Evolutionary conservation across 1,284 basidiomycete genomes (phyloP).

Genomic region (Ustilago xerochloae): DNA sequence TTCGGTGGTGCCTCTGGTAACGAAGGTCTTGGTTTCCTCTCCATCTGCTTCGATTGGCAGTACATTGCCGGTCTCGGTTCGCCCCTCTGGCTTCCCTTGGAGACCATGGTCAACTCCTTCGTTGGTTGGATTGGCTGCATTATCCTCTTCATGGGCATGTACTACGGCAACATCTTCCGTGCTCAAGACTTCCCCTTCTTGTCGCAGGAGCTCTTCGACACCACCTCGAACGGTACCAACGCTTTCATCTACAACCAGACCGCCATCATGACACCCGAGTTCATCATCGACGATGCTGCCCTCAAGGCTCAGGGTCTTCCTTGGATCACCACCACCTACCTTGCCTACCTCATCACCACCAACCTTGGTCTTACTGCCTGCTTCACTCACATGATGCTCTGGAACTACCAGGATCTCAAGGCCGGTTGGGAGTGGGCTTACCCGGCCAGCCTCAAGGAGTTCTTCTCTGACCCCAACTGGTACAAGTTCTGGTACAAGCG

Average conservation of each 20-base stretch:
- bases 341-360: conserved; percentile 30
- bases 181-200: conserved; percentile 41
- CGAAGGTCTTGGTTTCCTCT: conserved; percentile 39
- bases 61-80: conserved; percentile 37
- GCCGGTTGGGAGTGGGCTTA: conserved; percentile 35
- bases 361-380: conserved; percentile 39
- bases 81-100: conserved; percentile 32
- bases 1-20: conserved; percentile 43
- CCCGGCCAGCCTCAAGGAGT: conserved; percentile 19
- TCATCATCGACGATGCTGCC: conserved; percentile 21
- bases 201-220: conserved; percentile 30
- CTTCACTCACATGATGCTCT: conserved; percentile 42
- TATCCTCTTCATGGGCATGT: conserved; percentile 35
- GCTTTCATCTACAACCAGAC: conserved; percentile 41
- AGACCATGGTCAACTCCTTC: conserved; percentile 35
- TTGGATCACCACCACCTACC: conserved; percentile 30
- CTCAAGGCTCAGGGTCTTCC: conserved; percentile 28
- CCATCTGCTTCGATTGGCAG: conserved; percentile 42
- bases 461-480: conserved; percentile 18
- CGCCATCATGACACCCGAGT: conserved; percentile 34
- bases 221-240: conserved; percentile 31
- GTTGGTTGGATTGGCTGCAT: conserved; percentile 31
- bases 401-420: conserved; percentile 40
- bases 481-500: conserved; percentile 28
- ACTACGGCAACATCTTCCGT: conserved; percentile 39